Base-by-base conservation (phyloP, 1,139 yeast species). In the Lodderomyces oxycetoniae region DNA sequence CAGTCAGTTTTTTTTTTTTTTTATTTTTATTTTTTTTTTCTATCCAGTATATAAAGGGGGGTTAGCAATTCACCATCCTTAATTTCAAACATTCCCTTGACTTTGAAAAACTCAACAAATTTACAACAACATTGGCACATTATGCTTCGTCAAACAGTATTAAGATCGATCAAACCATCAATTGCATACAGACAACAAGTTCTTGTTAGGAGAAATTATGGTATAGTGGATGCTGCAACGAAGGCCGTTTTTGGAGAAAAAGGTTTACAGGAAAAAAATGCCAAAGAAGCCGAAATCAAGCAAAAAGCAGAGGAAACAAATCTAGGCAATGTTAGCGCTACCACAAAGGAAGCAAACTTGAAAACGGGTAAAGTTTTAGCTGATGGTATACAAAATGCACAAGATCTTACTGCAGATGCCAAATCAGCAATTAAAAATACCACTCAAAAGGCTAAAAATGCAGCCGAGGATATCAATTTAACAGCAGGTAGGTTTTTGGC, bases 301-400 rank as follows among this genome's bases (percentile, higher is more conserved):
- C 34, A 36, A 13, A 14, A 27, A 24, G 38, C 30, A 3, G 22
- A 32, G 15, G 34, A 32, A 6, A 35, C 33, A 2, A 39, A 39
- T 22, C 28, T 36, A 20, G 25, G 30, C 42, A 30, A 49, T 12
- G 48, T 44, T 30, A 40, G 39, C 9, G 46, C 50, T 32, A 20
- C 11, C 7, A 3, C 20, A 3, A 24, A 17, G 12, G 13, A 14
- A 23, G 30, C 31, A 7, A 32, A 15, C 23, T 22, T 26, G 9
- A 28, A 27, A 17, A 32, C 35, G 3, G 38, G 38, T 4, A 50
- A 56, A 37, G 52, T 45, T 3, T 47, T 55, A 28, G 60, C 63
- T 24, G 55, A 48, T 28, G 58, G 60, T 17, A 47, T 55, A 26
- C 52, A 57, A 23, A 48, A 48, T 33, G 50, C 50, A 24, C 31